Evolutionary conservation across 2,329 filamentous ascomycete species (phyloP), one percentile per base, ranked within the genome.

Genomic region (Sporothrix inflata): DNA sequence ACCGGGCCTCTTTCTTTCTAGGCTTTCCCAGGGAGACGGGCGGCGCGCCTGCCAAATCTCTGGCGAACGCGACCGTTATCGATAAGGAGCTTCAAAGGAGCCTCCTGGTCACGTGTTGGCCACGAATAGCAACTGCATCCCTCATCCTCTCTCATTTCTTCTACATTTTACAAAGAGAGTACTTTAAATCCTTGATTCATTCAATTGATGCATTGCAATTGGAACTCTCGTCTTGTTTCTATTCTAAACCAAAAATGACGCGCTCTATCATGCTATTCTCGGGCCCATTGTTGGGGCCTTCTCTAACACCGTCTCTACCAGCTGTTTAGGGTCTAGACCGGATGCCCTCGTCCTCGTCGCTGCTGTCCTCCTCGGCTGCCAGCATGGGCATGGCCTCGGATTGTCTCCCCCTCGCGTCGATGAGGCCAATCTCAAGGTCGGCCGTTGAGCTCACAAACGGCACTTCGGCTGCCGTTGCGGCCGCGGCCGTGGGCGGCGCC

Each of bases 321-420:
- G 11, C n/a, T 14, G 16, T 21, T 51, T 21, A 67, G 14, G 30
- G 63, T n/a, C 27, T 51, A 51, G n/a, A 55, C 14, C 27, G 42
- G 27, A 72, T 11, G 3, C 71, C 70, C 21, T 72, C 72, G 0
- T 75, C 74, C 1, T 74, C 75, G 8, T 74, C 75, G 9, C 74
- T 71, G 14, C 49, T 63, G 6, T 75, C 74, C 14, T 55, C 55
- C 53, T 74, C 71, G 49, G 77, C 78, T 6, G 79, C 76, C 55
- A 85, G 75, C 82, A 86, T 85, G 0, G 82, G 81, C 8, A 82
- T 79, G 1, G 77, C 79, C 72, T 85, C 85, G 1, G 21, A 30
- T 16, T 9, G 24, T 51, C 53, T 40, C n/a, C n/a, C 66, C 19
- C 66, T 34, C 1, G 47, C 24, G 27, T 38, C 53, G 78, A 68